A percentile compares a stretch with the other conserved stretches of the same genome.
These are phyloP conservation scores for Ceratopteris richardii DNA, from an alignment of 75 land plant genomes.

Conservation along the genomic window DNA sequence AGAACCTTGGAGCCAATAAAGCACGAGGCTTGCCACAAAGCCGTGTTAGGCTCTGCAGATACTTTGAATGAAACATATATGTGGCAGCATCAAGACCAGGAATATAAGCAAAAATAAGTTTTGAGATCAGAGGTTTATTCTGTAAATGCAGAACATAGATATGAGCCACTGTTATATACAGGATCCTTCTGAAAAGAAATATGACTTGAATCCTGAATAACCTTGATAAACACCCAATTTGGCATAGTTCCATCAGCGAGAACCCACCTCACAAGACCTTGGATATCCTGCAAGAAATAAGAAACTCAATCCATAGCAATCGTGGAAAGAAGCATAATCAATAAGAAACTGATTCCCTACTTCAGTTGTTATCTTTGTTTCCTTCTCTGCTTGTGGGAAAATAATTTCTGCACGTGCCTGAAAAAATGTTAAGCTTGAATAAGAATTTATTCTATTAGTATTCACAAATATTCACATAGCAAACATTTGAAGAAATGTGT, in stretches of 20 bases:
- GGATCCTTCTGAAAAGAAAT: background rate
- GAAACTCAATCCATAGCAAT: background rate
- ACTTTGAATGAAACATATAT: constrained; percentile 50
- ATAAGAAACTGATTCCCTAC: constrained; percentile 12
- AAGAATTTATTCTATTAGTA: too few relatives aligned
- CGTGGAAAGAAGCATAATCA: background rate
- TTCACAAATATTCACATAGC: too few relatives aligned
- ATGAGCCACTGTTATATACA: background rate
- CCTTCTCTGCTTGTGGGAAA: constrained; percentile 29
- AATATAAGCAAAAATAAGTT: constrained; percentile 68
- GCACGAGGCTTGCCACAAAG: constrained; percentile 72
- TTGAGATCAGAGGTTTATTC: constrained; percentile 87
- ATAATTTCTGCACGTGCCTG: constrained; percentile 54
- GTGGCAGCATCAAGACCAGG: constrained; percentile 94
- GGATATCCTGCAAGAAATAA: constrained; percentile 51
- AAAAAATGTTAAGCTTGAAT: too few relatives aligned
- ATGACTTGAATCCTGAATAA: constrained; percentile 6
- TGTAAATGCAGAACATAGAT: constrained; percentile 22
- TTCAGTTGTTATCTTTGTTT: constrained; percentile 39
- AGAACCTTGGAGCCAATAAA: constrained; percentile 59
- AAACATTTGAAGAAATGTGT: too few relatives aligned
- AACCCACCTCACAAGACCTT: constrained; percentile 89
- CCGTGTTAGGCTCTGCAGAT: constrained; percentile 38
- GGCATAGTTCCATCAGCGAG: constrained; percentile 87
- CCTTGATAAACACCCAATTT: constrained; percentile 84